These are phyloP conservation scores for Logfia minima DNA, from an alignment of 129 eudicot species.

Conservation along the genomic window DNA sequence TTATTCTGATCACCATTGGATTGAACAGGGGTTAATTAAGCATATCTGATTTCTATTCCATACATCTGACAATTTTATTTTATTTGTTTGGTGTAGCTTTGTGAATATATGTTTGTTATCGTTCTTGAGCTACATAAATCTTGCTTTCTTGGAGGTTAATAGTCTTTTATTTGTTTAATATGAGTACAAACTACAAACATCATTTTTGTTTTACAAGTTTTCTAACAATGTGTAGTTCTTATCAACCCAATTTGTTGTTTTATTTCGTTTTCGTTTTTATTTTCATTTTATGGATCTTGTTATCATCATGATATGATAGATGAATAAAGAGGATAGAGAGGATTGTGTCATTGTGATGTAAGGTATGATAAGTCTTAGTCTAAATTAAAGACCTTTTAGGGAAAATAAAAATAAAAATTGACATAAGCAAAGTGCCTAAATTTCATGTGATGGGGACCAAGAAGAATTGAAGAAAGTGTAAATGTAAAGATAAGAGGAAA, in stretches of 20 bases:
- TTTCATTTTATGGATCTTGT: not conserved
- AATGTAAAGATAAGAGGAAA: constrained; percentile 16
- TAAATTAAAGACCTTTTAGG: constrained; percentile 3
- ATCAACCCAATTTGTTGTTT: not conserved
- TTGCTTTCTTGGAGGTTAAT: not conserved
- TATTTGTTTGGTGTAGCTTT: too few relatives aligned
- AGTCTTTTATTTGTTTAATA: not conserved
- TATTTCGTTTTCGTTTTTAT: not conserved
- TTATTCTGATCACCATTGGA: not conserved
- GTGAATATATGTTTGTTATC: not conserved
- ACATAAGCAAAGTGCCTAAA: not conserved
- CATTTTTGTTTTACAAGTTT: not conserved
- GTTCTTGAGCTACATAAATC: not conserved
- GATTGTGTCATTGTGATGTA: not conserved
- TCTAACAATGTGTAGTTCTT: constrained; percentile 8
- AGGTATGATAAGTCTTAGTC: not conserved
- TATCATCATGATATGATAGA: constrained; percentile 1
- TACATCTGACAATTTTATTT: too few relatives aligned
- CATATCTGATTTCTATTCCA: too few relatives aligned
- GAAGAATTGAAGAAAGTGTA: not conserved
- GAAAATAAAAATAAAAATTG: not conserved
- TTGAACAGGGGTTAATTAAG: too few relatives aligned
- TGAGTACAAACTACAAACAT: not conserved
- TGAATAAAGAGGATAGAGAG: not conserved
- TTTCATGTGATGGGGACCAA: constrained; percentile 20